Base-by-base conservation (phyloP, 345 rosid species). In the Arabidopsis suecica region DNA sequence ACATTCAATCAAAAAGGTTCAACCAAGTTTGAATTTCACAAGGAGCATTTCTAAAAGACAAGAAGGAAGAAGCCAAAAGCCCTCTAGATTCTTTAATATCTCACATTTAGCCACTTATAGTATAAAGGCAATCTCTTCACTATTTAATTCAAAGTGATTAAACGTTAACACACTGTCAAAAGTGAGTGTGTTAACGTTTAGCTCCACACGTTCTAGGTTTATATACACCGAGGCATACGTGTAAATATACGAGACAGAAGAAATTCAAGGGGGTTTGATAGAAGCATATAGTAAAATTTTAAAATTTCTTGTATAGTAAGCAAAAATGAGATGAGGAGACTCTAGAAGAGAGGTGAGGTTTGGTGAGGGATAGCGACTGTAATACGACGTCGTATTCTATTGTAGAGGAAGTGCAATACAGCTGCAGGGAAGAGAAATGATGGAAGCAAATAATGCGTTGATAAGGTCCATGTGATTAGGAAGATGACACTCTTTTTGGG, bases 21-120 rank as follows among this genome's bases (percentile, higher is more conserved):
- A 61, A 90, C 98, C 18, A 95, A 89, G 81, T 95, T 95, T 56
- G 99, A 95, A 64, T 95, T 95, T 82, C 99, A 92, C 88, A 95
- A 95, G 64, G 99, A 95, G 79, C 94, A 92, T 61, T 95, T 95
- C 86, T 95, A 73, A 72, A 65, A 60, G 49, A 72, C 44, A 68
- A 53, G 37, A 76, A 51, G 53, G 61, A 75, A 40, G 56, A 69
- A 76, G 38, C 57, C 41, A 4, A 60, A 68, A 62, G 32, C 3
- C 65, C 55, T 20, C 44, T 38, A 76, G 41, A 68, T 76, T 76
- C 68, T 76, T 67, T 51, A 53, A 68, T 60, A 60, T 59, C 73
- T 57, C 61, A 66, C 20, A 74, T 30, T 60, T 60, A 67, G 77
- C 45, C 49, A 72, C 57, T 57, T 65, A 50, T 68, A 70, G 76